Conservation (phyloP, 2,329 filamentous ascomycete species). For the Neofusicoccum kwambonambiense region DNA sequence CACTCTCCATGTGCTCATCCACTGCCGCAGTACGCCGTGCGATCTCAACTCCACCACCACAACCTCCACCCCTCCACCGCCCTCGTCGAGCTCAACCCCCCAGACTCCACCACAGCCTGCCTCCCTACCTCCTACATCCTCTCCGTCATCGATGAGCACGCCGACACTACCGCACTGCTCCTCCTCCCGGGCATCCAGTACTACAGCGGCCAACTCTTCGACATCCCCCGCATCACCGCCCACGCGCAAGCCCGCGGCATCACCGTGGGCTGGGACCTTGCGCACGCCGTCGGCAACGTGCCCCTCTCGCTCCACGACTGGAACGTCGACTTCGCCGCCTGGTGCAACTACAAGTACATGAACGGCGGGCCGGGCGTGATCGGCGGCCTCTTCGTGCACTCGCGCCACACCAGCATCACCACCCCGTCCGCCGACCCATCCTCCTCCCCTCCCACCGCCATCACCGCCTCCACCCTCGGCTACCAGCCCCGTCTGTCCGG, state of each 20-base stretch:
- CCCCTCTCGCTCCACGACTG: conserved; percentile 78
- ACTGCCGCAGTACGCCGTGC: conserved; percentile 68
- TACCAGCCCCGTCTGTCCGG: conserved; percentile 71
- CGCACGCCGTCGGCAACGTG: conserved; percentile 83
- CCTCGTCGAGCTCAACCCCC: conserved; percentile 71
- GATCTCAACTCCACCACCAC: conserved; percentile 75
- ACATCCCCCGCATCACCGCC: conserved; percentile 75
- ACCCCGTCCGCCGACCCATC: conserved; percentile 20
- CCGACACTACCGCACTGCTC: conserved; percentile 69
- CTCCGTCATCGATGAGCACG: conserved; percentile 70
- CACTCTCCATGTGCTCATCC: not conserved
- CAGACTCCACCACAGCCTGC: conserved; percentile 52
- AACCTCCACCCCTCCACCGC: conserved; percentile 63
- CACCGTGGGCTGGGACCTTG: conserved; percentile 81
- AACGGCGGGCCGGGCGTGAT: conserved; percentile 83
- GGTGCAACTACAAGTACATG: conserved; percentile 95
- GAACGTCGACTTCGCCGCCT: conserved; percentile 87
- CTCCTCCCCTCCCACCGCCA: conserved; percentile 22
- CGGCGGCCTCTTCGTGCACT: conserved; percentile 77
- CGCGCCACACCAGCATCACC: conserved; percentile 63
- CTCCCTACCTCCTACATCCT: conserved; percentile 72
- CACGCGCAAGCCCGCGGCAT: conserved; percentile 72
- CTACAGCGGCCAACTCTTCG: conserved; percentile 86
- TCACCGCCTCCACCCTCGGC: conserved; percentile 23
- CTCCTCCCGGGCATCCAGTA: conserved; percentile 87